Percentiles rank a stretch among this genome's conserved stretches.
phyloP scores from a whole-genome alignment of 2,329 filamentous ascomycete species.

The Phyllosticta ampelicida region DNA sequence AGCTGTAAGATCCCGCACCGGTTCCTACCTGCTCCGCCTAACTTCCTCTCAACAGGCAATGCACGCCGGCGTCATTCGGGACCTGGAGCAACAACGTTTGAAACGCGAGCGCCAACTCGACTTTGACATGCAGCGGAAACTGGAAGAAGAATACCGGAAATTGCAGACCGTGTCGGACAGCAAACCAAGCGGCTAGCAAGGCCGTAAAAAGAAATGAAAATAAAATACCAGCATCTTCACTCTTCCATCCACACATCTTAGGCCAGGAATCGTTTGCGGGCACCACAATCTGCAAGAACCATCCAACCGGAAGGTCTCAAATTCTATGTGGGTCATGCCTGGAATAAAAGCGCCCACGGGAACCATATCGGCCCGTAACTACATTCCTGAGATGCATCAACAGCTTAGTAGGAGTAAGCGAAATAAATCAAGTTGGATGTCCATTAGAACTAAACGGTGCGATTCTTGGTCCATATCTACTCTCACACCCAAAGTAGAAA shows the following conservation, averaged over 20 bases:
- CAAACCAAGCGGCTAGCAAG: not conserved
- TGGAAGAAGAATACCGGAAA: conserved; percentile 86
- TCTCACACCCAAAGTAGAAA: not conserved
- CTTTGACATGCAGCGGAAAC: conserved; percentile 77
- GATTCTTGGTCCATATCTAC: not conserved
- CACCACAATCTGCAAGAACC: not conserved
- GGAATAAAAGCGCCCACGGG: no score
- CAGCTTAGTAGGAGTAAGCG: not conserved
- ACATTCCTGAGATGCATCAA: not conserved
- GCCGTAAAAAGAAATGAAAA: not conserved
- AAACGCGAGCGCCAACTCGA: conserved; percentile 87
- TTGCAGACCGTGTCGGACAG: conserved; percentile 60
- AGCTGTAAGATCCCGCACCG: conserved; percentile 47
- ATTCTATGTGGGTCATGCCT: no score
- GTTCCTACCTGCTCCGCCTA: not conserved
- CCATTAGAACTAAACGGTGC: not conserved
- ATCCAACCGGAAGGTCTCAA: not conserved
- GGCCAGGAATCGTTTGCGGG: not conserved
- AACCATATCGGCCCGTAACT: no score
- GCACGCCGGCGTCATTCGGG: conserved; percentile 87
- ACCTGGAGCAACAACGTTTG: conserved; percentile 85
- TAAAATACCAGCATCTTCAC: not conserved
- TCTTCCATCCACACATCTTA: not conserved
- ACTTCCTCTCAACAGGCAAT: conserved; percentile 54
- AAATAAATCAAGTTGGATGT: not conserved